Evolutionary conservation across 1,284 basidiomycete species (phyloP).

Genomic region (Kalmanozyma brasiliensis): DNA sequence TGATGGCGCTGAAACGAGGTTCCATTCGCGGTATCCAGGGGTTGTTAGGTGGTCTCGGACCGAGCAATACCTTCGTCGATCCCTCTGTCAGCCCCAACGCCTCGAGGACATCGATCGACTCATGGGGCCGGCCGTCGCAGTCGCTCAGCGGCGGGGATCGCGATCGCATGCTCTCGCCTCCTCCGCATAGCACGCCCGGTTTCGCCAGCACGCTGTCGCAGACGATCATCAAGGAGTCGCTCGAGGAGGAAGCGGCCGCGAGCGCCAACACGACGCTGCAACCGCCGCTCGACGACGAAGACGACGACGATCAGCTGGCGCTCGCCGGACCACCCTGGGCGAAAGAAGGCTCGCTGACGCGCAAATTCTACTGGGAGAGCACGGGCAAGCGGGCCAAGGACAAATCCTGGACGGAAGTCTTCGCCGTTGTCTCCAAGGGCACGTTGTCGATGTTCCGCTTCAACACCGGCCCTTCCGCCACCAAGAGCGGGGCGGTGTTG

Average conservation of each 20-base stretch:
- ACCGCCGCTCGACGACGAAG: constrained; percentile 38
- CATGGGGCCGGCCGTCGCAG: constrained; percentile 33
- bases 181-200: constrained; percentile 74
- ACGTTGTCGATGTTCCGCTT: constrained; percentile 87
- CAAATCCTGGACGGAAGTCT: constrained; percentile 87
- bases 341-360: constrained; percentile 92
- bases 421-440: constrained; percentile 93
- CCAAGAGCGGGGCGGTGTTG: constrained; percentile 69
- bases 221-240: constrained; percentile 93
- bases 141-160: constrained; percentile 12
- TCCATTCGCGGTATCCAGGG: constrained; percentile 87
- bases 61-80: constrained; percentile 5
- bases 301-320: constrained; percentile 86
- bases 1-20: constrained; percentile 84
- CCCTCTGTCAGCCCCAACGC: constrained; percentile 31
- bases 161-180: constrained; percentile 14
- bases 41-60: constrained; percentile 72
- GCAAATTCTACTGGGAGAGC: constrained; percentile 93
- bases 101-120: constrained; percentile 41
- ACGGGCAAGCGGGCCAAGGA: constrained; percentile 82
- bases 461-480: constrained; percentile 6
- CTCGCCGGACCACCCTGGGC: constrained; percentile 96
- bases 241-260: constrained; percentile 82
- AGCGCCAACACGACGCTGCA: constrained; percentile 53
- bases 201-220: constrained; percentile 95